Base-by-base conservation (phyloP, 2,329 filamentous ascomycete genomes). In the Eurotiales sp. region DNA sequence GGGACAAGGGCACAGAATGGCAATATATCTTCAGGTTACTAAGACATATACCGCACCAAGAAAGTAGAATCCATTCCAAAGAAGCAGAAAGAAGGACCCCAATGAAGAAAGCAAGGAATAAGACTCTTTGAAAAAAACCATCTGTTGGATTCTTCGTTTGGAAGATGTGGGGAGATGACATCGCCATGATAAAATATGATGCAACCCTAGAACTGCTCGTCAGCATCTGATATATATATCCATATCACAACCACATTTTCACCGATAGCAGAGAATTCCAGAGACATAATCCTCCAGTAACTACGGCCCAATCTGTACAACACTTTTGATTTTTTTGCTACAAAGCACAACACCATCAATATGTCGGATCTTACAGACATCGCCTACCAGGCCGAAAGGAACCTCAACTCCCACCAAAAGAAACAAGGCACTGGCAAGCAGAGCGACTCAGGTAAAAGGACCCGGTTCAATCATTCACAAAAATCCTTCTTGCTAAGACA, bases 381-480 rank as follows among this genome's bases (percentile, higher is more conserved):
- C 19, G 65, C 70, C 21, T 54, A 58, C 52, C 53, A 65, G 36
- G 68, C 71, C 10, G 66, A 74, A 60, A 60, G 61, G 42, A 68
- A 74, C 42, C 67, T 74, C 23, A 72, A 72, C 58, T 61, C 62
- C 44, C 63, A 71, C 56, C 62, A 70, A 52, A 63, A 66, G 19
- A 73, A 72, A 56, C 68, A 69, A 49, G 67, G 69, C 6, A 54
- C 61, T 48, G 68, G 67, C n/a, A 60, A 52, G 7, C 64, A 68
- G 55, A 73, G 71, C 54, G 64, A 67, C 46, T 71, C 70, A 17
- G 64, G 71, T 75, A 68, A 21, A 15, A 15, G 15, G 5, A 15
- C 62, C 41, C 5, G 11, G 12, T 43, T n/a, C 10, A n/a, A 8
- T 17, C 15, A 36, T 19, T n/a, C 15, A 10, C 15, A 14, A 42